These are phyloP conservation scores for Chrysoporthe austroafricana DNA, from an alignment of 2,329 filamentous ascomycete genomes.

Conservation along the genomic window DNA sequence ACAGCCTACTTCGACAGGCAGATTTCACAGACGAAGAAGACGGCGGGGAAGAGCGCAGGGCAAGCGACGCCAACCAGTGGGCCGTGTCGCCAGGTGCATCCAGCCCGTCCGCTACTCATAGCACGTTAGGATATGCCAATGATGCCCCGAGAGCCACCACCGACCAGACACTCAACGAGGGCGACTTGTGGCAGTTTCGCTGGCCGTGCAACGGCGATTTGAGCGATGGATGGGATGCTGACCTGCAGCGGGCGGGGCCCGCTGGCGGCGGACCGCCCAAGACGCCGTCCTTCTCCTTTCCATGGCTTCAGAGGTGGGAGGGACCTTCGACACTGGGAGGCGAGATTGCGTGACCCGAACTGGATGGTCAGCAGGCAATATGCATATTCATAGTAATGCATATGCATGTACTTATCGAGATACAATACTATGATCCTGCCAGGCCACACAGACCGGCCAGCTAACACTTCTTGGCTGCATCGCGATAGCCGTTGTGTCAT, in stretches of 20 bases:
- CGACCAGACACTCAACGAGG: neutral
- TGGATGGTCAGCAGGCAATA: neutral
- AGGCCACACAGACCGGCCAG: too few species aligned
- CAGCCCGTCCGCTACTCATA: neutral
- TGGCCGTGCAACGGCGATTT: conserved; percentile 8
- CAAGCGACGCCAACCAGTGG: neutral
- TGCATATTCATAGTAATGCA: neutral
- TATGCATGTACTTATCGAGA: neutral
- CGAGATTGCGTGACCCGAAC: conserved; percentile 12
- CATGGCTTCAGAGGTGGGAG: conserved; percentile 27
- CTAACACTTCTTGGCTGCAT: neutral
- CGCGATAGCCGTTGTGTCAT: conserved; percentile 2
- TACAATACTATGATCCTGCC: neutral
- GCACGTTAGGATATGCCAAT: conserved; percentile 1
- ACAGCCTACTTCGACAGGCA: conserved; percentile 37
- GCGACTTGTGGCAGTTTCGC: conserved; percentile 19
- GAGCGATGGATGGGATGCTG: conserved; percentile 15
- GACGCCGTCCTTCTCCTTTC: conserved; percentile 18
- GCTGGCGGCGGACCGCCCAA: neutral
- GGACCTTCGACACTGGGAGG: conserved; percentile 1
- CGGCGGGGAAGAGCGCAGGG: neutral
- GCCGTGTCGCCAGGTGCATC: neutral
- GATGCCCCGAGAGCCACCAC: neutral
- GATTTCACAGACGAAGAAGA: conserved; percentile 35
- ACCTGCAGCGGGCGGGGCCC: neutral